These are phyloP conservation scores for Colletotrichum tanaceti DNA, from an alignment of 2,329 filamentous ascomycete species.

Conservation along the genomic window DNA sequence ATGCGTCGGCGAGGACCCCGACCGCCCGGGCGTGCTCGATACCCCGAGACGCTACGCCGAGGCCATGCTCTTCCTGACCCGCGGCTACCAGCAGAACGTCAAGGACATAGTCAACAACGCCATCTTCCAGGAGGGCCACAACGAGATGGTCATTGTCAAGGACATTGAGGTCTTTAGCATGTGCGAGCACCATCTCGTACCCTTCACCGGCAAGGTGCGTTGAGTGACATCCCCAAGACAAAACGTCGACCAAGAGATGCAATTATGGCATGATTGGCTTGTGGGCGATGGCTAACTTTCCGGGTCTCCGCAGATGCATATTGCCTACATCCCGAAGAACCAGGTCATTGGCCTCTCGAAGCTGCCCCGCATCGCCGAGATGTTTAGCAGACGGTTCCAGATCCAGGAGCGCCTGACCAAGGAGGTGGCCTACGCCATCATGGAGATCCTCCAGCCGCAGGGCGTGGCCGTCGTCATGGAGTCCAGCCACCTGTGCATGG, in stretches of 20 bases:
- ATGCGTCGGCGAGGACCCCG: slow-evolving; percentile 75
- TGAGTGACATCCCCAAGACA: not conserved
- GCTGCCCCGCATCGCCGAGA: slow-evolving; percentile 93
- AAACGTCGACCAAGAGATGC: no score
- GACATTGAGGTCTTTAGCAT: slow-evolving; percentile 95
- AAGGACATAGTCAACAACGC: slow-evolving; percentile 91
- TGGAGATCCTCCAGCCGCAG: slow-evolving; percentile 91
- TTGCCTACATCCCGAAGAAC: slow-evolving; percentile 93
- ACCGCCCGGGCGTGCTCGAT: slow-evolving; percentile 72
- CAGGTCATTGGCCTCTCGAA: slow-evolving; percentile 96
- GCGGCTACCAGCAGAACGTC: slow-evolving; percentile 96
- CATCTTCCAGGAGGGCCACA: slow-evolving; percentile 95
- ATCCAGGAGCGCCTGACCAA: slow-evolving; percentile 97
- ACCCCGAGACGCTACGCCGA: slow-evolving; percentile 91
- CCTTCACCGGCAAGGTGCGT: slow-evolving; percentile 90
- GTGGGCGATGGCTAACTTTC: slow-evolving; percentile 1
- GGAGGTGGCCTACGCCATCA: slow-evolving; percentile 93
- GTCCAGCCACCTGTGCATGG: slow-evolving; percentile 96
- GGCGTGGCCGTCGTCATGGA: slow-evolving; percentile 98
- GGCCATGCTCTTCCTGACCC: slow-evolving; percentile 94
- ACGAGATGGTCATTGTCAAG: slow-evolving; percentile 97
- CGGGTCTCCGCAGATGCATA: slow-evolving; percentile 80
- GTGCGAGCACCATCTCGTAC: slow-evolving; percentile 97
- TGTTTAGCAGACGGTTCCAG: slow-evolving; percentile 93
- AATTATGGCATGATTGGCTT: not conserved